Evolutionary conservation across 805 yeast species (phyloP).

Genomic region (Torulaspora franciscae): DNA sequence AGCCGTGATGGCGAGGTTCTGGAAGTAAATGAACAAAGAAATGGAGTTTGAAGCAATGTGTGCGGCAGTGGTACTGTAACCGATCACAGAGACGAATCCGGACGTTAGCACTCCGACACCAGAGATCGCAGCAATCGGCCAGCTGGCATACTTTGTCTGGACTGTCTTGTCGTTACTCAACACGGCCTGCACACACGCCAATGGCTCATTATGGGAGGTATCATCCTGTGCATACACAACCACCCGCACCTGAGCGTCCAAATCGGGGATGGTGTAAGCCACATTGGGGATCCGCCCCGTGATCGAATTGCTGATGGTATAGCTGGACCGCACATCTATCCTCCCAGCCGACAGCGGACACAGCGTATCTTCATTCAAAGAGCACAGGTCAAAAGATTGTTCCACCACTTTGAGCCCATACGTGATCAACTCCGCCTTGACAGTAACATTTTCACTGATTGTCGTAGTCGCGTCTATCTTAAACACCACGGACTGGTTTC

Average conservation of each 20-base stretch:
- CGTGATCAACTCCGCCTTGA: conserved; percentile 60
- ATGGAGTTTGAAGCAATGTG: conserved; percentile 96
- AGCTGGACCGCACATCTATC: conserved; percentile 58
- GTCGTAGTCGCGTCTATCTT: conserved; percentile 76
- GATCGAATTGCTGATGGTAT: conserved; percentile 39
- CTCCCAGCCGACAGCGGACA: conserved; percentile 91
- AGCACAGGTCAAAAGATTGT: conserved; percentile 59
- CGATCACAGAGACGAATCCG: conserved; percentile 78
- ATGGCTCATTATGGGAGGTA: conserved; percentile 39
- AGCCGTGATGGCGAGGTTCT: conserved; percentile 81
- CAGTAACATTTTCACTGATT: conserved; percentile 64
- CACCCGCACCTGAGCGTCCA: conserved; percentile 87
- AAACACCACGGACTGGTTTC: conserved; percentile 55
- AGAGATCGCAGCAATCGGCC: conserved; percentile 93
- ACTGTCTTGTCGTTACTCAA: conserved; percentile 89
- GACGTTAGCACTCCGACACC: conserved; percentile 85
- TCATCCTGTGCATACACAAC: conserved; percentile 51
- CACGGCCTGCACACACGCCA: conserved; percentile 91
- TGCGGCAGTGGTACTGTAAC: conserved; percentile 89
- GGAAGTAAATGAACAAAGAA: conserved; percentile 90
- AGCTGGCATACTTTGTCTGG: conserved; percentile 82
- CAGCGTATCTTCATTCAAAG: conserved; percentile 47
- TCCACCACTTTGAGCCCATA: conserved; percentile 71
- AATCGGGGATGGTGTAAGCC: conserved; percentile 87
- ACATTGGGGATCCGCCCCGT: conserved; percentile 63